Evolutionary conservation across 768 basidiomycete genomes (phyloP), one percentile per base, ranked within the genome.

Genomic region (Pholiota microspora): DNA sequence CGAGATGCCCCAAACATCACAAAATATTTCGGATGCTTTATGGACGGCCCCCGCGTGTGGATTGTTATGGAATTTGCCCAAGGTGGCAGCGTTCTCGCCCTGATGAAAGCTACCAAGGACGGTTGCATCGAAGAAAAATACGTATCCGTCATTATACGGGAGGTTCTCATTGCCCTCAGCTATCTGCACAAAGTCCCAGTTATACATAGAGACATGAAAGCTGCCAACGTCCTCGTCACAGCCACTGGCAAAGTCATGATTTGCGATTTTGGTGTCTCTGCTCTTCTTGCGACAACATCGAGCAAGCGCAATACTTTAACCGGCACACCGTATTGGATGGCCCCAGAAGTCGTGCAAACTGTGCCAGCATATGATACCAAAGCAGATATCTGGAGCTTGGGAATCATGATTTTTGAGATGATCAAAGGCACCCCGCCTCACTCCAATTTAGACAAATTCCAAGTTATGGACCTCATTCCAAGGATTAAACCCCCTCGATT

Each of bases 301-400:
- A 93, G 92, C 69, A 98, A 98, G 69, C 85, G 97, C 21, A 94
- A 95, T 49, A 99, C 97, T 0, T 83, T 98, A 64, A 93, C 95
- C 57, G 97, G 97, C 1, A 98, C 97, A 1, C 96, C 95, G 0
- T 93, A 97, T 67, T 98, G 96, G 96, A 99, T 99, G 97, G 97
- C 97, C 0, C 97, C 97, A 0, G 97, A 99, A 70, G 94, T 98
- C 2, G 92, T 96, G 13, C 90, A 93, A 59, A 79, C 81, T 8
- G 86, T 90, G 9, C 84, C 92, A n/a, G 79, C 86, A 38, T 98
- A 99, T 70, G 96, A 99, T 65, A 89, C 91, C 49, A 98, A 97
- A 68, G 97, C 96, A 2, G 97, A 99, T 65, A 93, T 99, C 38
- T 98, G 97, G 97, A 94, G 92, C 64, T 73, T 99, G 54, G 97